Percentiles rank a stretch among this genome's conserved stretches.
Evolutionary conservation across 2,329 filamentous ascomycete species (phyloP).

Genomic region (Hortaea sp.): DNA sequence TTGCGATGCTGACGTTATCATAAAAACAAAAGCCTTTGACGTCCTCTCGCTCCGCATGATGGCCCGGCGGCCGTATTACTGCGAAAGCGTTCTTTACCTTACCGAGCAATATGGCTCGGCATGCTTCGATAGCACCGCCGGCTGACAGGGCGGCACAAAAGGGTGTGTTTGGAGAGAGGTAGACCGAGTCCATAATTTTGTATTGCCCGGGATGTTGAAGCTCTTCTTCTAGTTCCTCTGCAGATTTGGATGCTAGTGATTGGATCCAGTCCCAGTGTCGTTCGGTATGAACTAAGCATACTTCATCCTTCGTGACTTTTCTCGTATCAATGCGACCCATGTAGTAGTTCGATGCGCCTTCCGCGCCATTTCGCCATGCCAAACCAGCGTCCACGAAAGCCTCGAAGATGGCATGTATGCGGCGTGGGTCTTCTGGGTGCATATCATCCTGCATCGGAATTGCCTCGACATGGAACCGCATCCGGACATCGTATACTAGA

Average conservation of each 20-base stretch:
- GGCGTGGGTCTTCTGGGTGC: conserved; percentile 86
- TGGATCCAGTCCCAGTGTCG: conserved; percentile 72
- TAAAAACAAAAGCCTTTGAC: conserved; percentile 96
- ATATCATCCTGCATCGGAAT: conserved; percentile 51
- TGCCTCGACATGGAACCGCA: conserved; percentile 86
- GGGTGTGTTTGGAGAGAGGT: conserved; percentile 28
- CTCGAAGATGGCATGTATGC: conserved; percentile 88
- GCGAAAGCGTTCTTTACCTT: conserved; percentile 91
- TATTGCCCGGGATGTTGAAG: conserved; percentile 55
- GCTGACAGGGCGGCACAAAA: conserved; percentile 74
- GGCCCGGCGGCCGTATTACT: conserved; percentile 86
- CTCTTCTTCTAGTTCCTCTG: conserved; percentile 23
- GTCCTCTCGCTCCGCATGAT: conserved; percentile 79
- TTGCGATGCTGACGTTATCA: conserved; percentile 91
- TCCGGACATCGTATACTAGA: conserved; percentile 72
- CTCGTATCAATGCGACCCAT: conserved; percentile 65
- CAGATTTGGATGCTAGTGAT: conserved; percentile 36
- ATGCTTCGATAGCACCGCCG: conserved; percentile 91
- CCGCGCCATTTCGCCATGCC: conserved; percentile 28
- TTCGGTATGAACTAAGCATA: conserved; percentile 67
- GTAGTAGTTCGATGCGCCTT: conserved; percentile 40
- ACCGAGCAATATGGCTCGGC: conserved; percentile 74
- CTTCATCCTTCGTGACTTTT: conserved; percentile 67
- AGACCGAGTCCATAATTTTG: conserved; percentile 36
- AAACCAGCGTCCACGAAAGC: conserved; percentile 75